Evolutionary conservation across 1,284 basidiomycete species (phyloP).

Genomic region (Ustilago loliicola): DNA sequence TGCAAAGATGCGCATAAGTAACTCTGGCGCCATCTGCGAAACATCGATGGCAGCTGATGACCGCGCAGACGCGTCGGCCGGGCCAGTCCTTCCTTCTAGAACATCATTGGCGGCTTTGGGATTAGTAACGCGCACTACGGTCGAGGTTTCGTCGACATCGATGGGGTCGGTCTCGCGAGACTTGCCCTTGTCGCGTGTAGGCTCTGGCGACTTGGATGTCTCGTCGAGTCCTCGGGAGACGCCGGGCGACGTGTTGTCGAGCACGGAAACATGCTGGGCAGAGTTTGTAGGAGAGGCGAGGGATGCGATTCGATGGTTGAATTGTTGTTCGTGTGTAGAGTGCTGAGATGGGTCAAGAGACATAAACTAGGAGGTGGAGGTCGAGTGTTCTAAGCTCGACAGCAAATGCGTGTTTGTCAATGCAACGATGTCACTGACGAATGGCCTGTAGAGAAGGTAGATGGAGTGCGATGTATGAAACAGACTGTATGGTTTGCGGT

Average conservation of each 20-base stretch:
- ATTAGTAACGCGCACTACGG: constrained; percentile 45
- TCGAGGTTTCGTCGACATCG: constrained; percentile 8
- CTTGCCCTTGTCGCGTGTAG: constrained; percentile 30
- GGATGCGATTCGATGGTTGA: not conserved
- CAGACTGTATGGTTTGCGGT: not conserved
- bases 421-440: constrained; percentile 28
- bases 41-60: constrained; percentile 1
- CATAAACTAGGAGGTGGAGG: constrained; percentile 39
- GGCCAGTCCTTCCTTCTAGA: not conserved
- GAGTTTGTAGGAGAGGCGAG: not conserved
- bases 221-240: constrained; percentile 5
- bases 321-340: constrained; percentile 9
- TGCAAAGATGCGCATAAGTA: constrained; percentile 83
- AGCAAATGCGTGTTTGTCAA: constrained; percentile 14
- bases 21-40: constrained; percentile 76
- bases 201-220: not conserved
- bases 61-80: constrained; percentile 60
- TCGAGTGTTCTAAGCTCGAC: constrained; percentile 31
- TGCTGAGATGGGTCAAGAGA: constrained; percentile 33
- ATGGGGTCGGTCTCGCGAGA: constrained; percentile 3
- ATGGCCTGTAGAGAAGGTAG: not conserved
- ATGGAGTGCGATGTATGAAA: not conserved
- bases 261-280: constrained; percentile 21
- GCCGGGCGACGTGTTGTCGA: not conserved
- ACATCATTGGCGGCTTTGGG: constrained; percentile 9